These are phyloP conservation scores for Penicillium cosmopolitanum DNA, from an alignment of 495 filamentous ascomycete genomes.

Conservation along the genomic window DNA sequence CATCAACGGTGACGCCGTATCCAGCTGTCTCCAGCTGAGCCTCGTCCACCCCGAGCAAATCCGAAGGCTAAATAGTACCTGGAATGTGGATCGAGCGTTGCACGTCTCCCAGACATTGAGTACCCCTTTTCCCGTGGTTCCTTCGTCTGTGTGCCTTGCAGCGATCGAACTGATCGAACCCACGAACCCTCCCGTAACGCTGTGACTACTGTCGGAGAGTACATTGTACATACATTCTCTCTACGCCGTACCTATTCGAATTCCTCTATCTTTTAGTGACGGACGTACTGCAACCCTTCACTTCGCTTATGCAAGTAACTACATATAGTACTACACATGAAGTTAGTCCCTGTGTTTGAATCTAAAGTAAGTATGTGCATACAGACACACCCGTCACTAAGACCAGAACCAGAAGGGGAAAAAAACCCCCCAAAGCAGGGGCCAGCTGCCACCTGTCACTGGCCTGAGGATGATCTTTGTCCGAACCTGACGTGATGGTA, in stretches of 20 bases:
- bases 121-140: slow-evolving; percentile 7
- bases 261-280: too few species aligned
- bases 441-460: slow-evolving; percentile 38
- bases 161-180: slow-evolving; percentile 4
- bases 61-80: slow-evolving; percentile 14
- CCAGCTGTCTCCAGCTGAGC: slow-evolving; percentile 15
- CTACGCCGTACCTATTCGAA: too few species aligned
- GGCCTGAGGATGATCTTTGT: slow-evolving; percentile 18
- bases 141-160: slow-evolving; percentile 9
- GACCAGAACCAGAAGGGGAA: too few species aligned
- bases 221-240: not conserved
- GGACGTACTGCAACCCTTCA: too few species aligned
- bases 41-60: slow-evolving; percentile 25
- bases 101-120: slow-evolving; percentile 5
- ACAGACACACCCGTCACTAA: not conserved
- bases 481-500: slow-evolving; percentile 19
- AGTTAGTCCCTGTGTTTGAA: too few species aligned
- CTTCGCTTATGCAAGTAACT: not conserved
- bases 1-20: slow-evolving; percentile 19
- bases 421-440: slow-evolving; percentile 21
- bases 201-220: not conserved
- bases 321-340: not conserved
- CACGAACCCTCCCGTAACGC: not conserved
- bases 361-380: not conserved
- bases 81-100: slow-evolving; percentile 15